Evolutionary conservation across 441 rosid genomes (phyloP).

Genomic region (Populus tomentosa): DNA sequence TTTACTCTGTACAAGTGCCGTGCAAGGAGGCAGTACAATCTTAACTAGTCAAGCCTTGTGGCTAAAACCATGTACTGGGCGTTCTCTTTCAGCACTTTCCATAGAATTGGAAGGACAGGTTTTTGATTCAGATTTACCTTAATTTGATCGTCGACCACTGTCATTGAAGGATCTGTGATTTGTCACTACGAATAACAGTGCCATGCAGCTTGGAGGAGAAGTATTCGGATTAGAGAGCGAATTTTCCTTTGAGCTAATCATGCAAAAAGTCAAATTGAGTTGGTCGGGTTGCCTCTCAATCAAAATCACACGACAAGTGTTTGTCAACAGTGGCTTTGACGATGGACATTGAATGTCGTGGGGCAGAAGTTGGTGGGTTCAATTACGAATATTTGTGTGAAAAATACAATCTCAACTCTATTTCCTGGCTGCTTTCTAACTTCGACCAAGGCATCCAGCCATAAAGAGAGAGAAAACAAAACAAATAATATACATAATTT

Average conservation of each 20-base stretch:
- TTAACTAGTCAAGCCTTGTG: not conserved
- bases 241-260: not conserved
- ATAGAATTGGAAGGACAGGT: not conserved
- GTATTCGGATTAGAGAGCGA: not conserved
- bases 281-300: constrained; percentile 26
- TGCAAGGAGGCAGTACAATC: constrained; percentile 10
- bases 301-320: constrained; percentile 8
- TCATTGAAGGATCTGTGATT: not conserved
- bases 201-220: not conserved
- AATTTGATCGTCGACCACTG: not conserved
- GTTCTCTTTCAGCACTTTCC: not conserved
- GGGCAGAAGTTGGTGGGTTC: constrained; percentile 14
- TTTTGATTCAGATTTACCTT: not conserved
- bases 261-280: constrained; percentile 7
- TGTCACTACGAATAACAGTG: not conserved
- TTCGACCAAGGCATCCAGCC: not conserved
- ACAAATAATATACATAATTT: too few relatives aligned
- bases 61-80: not conserved
- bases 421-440: not conserved
- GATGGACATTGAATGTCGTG: not conserved
- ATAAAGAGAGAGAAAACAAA: too few relatives aligned
- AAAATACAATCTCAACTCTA: not conserved
- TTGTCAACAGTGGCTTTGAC: constrained; percentile 19
- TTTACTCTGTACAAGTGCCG: not conserved
- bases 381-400: not conserved